Evolutionary conservation across 768 basidiomycete species (phyloP).

Genomic region (Lactifluus volemus): DNA sequence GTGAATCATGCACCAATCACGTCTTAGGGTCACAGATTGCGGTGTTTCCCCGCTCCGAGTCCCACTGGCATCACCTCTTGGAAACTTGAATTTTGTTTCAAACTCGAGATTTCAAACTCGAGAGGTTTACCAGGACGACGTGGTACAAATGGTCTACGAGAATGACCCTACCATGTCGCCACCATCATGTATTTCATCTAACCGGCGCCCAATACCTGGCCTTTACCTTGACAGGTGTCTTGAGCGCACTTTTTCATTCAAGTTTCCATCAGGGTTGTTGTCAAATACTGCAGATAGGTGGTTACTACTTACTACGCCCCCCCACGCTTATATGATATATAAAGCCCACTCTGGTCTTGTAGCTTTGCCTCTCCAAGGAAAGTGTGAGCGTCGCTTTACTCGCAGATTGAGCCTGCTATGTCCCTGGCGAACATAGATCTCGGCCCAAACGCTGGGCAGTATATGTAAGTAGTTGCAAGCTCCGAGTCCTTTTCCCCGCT

Average conservation of each 20-base stretch:
- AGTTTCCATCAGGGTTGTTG: background rate
- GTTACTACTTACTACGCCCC: background rate
- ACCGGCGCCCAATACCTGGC: background rate
- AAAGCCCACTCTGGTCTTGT: background rate
- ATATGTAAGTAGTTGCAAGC: background rate
- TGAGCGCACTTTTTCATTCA: background rate
- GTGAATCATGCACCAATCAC: no score
- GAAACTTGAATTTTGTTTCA: no score
- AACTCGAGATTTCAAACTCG: no score
- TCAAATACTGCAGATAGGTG: background rate
- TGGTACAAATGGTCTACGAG: no score
- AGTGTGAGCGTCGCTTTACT: background rate
- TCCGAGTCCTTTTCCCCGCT: background rate
- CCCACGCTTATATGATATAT: background rate
- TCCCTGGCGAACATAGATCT: background rate
- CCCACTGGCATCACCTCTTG: no score
- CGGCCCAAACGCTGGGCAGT: background rate
- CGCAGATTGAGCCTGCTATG: background rate
- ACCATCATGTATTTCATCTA: background rate
- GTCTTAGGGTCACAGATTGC: no score
- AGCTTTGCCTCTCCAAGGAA: background rate
- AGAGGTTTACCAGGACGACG: no score
- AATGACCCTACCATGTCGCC: background rate
- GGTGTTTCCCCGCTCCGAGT: no score
- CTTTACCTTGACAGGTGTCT: background rate